Conservation (phyloP, 805 yeast genomes). For the Candida sonorensis region DNA sequence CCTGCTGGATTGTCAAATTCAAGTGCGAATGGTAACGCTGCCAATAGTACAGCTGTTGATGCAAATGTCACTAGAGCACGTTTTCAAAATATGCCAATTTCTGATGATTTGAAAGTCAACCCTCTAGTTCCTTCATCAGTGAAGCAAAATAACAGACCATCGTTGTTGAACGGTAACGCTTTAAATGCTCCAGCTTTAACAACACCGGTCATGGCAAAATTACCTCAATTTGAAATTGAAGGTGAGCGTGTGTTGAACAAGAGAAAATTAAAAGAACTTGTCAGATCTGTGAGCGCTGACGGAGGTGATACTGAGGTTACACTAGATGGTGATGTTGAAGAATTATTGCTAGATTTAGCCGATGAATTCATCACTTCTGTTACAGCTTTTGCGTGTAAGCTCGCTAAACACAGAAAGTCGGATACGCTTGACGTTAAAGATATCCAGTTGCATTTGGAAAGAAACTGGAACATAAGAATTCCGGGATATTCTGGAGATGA, state of each 20-base stretch:
- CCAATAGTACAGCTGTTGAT: constrained; percentile 12
- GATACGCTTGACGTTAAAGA: constrained; percentile 85
- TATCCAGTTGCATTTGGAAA: constrained; percentile 83
- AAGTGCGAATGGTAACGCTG: not conserved
- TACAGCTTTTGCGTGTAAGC: constrained; percentile 86
- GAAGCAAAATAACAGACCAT: constrained; percentile 64
- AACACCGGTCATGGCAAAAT: constrained; percentile 65
- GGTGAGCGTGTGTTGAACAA: constrained; percentile 82
- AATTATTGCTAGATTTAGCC: constrained; percentile 80
- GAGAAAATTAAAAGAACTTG: constrained; percentile 82
- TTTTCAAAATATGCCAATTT: constrained; percentile 65
- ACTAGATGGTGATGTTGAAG: constrained; percentile 95
- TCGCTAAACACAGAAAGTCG: constrained; percentile 90
- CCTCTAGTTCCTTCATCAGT: constrained; percentile 60
- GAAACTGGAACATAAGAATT: constrained; percentile 90
- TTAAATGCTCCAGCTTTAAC: constrained; percentile 62
- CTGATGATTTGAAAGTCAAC: constrained; percentile 58
- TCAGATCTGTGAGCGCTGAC: constrained; percentile 72
- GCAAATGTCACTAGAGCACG: constrained; percentile 41
- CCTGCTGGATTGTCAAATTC: constrained; percentile 4
- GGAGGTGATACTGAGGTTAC: constrained; percentile 88
- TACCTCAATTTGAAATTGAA: constrained; percentile 79
- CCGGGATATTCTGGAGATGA: constrained; percentile 95
- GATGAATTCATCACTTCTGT: constrained; percentile 93
- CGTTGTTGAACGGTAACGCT: constrained; percentile 79